These are phyloP conservation scores for Raffaelea ambrosiae DNA, from an alignment of 2,329 filamentous ascomycete species.

Conservation along the genomic window DNA sequence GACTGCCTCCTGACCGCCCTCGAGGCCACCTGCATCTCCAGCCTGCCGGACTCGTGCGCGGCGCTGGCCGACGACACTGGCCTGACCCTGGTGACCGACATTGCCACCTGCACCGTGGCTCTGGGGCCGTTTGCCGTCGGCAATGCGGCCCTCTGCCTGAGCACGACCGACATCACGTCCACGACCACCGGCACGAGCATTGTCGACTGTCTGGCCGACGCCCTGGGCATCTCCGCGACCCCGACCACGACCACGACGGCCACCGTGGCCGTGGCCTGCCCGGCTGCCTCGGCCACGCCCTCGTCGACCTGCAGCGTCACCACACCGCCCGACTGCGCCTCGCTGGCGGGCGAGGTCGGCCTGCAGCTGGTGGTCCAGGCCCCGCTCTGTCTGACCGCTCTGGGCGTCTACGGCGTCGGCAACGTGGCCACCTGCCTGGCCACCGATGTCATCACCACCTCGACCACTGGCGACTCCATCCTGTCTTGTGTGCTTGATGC, in stretches of 20 bases:
- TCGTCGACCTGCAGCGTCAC: constrained; percentile 1
- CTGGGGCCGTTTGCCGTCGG: constrained; percentile 13
- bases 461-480: constrained; percentile 4
- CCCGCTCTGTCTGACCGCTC: constrained; percentile 18
- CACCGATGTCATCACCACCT: background rate
- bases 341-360: background rate
- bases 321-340: constrained; percentile 4
- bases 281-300: background rate
- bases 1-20: constrained; percentile 7
- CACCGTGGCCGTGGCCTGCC: background rate
- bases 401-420: constrained; percentile 18
- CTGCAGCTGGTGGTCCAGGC: constrained; percentile 15
- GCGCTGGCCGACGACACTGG: background rate
- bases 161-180: constrained; percentile 2
- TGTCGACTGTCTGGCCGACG: constrained; percentile 6
- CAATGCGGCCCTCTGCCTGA: constrained; percentile 3
- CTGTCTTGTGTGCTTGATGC: constrained; percentile 7
- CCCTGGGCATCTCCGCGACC: background rate
- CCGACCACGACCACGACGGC: background rate
- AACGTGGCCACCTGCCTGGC: constrained; percentile 5
- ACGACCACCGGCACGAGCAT: constrained; percentile 2
- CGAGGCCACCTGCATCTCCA: constrained; percentile 1
- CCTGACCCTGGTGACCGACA: constrained; percentile 1
- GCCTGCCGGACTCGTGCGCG: constrained; percentile 6
- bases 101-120: constrained; percentile 2